Evolutionary conservation across 768 basidiomycete species (phyloP).

Genomic region (Boletus rex-veris): DNA sequence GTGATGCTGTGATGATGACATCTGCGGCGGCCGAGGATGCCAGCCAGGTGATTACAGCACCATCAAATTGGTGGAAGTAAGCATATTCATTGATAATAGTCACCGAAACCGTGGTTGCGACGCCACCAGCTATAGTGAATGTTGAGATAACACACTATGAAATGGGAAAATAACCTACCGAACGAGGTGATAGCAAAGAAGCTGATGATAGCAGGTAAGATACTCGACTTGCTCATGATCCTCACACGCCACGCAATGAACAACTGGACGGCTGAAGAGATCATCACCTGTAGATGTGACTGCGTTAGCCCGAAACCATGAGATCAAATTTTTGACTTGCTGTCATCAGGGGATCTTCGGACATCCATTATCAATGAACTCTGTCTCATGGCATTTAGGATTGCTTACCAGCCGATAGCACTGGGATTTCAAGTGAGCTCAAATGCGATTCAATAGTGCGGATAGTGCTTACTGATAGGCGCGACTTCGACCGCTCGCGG

Average conservation of each 20-base stretch:
- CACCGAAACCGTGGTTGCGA: constrained; percentile 35
- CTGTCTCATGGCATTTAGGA: background rate
- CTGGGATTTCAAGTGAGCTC: constrained; percentile 2
- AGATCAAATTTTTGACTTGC: constrained; percentile 19
- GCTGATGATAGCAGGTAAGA: constrained; percentile 25
- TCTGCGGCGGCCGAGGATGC: constrained; percentile 41
- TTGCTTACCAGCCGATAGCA: constrained; percentile 14
- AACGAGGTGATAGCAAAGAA: constrained; percentile 12
- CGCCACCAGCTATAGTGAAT: constrained; percentile 30
- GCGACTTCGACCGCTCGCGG: background rate
- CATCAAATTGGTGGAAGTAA: constrained; percentile 36
- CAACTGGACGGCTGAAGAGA: constrained; percentile 41
- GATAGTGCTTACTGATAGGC: constrained; percentile 3
- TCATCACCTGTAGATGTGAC: constrained; percentile 36
- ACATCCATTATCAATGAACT: background rate
- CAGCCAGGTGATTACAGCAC: constrained; percentile 41
- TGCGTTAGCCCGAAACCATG: background rate
- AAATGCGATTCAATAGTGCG: constrained; percentile 17
- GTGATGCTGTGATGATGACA: constrained; percentile 39
- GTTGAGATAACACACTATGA: background rate
- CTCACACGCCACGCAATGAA: constrained; percentile 47
- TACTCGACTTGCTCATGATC: constrained; percentile 31
- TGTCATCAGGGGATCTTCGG: constrained; percentile 44
- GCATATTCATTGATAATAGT: constrained; percentile 33
- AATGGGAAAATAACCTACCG: background rate